A percentile compares a stretch with the other conserved stretches of the same genome.
phyloP scores from a whole-genome alignment of 176 grass and related monocot species.

The Musa schizocarpa region DNA sequence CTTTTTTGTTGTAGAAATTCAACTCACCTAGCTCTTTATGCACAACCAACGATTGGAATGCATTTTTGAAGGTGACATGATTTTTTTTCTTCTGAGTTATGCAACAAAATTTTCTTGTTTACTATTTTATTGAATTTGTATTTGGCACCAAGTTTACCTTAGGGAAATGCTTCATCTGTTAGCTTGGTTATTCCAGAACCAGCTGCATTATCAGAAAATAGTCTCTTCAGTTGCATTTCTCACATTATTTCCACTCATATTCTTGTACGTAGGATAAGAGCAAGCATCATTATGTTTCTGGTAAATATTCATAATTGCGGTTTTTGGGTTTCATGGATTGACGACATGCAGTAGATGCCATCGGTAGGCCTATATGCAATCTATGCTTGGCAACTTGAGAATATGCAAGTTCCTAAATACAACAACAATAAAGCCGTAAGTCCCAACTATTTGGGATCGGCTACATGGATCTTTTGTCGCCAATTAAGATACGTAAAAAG shows the following conservation, averaged over 20 bases:
- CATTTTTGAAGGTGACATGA: conserved; percentile 65
- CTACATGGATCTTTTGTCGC: too few species aligned
- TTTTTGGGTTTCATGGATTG: neutral
- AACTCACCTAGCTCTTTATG: conserved; percentile 79
- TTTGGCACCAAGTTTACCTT: neutral
- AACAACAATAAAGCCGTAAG: too few species aligned
- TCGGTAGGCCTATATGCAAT: neutral
- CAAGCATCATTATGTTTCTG: neutral
- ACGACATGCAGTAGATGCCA: neutral
- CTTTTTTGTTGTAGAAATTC: conserved; percentile 72
- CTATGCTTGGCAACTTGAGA: too few species aligned
- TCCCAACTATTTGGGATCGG: too few species aligned
- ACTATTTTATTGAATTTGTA: neutral
- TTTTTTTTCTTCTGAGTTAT: neutral
- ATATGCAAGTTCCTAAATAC: too few species aligned
- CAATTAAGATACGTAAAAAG: too few species aligned
- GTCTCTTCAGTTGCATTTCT: neutral
- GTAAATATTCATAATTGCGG: neutral
- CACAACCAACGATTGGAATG: conserved; percentile 76
- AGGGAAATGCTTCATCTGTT: neutral
- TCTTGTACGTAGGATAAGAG: neutral
- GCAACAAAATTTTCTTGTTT: neutral
- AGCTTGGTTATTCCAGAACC: neutral
- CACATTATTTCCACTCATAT: neutral
- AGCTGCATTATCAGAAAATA: neutral